Base-by-base conservation (phyloP, 768 basidiomycete genomes). In the Kwoniella bestiolae region DNA sequence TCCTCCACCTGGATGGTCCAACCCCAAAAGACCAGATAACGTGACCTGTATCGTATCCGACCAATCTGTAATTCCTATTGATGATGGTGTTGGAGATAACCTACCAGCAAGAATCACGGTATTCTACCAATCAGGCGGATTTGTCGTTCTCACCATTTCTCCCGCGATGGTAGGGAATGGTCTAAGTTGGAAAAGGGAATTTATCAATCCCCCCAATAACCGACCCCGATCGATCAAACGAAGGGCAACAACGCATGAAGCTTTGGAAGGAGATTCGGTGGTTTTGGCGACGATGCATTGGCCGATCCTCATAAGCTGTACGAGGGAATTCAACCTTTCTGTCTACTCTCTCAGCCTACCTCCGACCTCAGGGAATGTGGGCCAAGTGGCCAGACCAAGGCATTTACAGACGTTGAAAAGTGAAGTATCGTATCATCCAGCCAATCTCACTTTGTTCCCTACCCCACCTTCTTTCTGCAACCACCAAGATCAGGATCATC, bases 1-100 rank as follows among this genome's bases (percentile, higher is more conserved):
- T 25, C 80, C 80, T 6, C 80, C 80, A 3, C 80, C 80, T 5
- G 78, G 80, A 3, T 81, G 80, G 80, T 81, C 80, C 5, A 73
- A 71, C 5, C 78, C 78, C 1, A 60, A 60, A 51, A 60, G 73
- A 41, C 80, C 80, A 2, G 80, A 81, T 45, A 70, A 73, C 38
- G 67, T 81, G n/a, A 81, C 80, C 2, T 72, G 73, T 2, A 73
- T 81, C 29, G 72, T 69, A 21, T 71, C 72, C 3, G 77, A 78
- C 50, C 74, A 76, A 21, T 60, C 77, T 14, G 74, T 74, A 21
- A 14, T 57, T 4, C 45, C 52, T 2, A 44, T 66, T 11, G 73
- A 75, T 2, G 73, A 73, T 18, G 55, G 57, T 5, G 47, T 25
- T 21, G 21, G 6, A 45, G 41, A 50, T 35, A 25, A 41, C 21